Percentiles rank a stretch among this genome's conserved stretches.
Evolutionary conservation across 1,284 basidiomycete genomes (phyloP).

Genomic region (Phaffia rhodozyma): DNA sequence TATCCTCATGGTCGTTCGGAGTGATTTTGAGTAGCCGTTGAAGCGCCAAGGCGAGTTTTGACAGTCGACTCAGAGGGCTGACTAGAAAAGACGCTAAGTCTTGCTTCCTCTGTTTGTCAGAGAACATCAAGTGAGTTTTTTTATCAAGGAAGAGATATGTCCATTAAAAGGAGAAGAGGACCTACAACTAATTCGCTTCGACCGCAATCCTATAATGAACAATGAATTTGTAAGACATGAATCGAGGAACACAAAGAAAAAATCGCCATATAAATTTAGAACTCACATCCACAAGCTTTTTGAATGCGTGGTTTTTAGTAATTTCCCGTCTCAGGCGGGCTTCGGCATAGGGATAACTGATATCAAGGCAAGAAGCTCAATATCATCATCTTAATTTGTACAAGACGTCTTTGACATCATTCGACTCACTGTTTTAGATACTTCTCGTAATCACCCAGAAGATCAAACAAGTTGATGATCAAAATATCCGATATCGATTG

Average conservation of each 20-base stretch:
- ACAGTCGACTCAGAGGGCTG: slow-evolving; percentile 14
- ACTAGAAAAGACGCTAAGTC: slow-evolving; percentile 14
- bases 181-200: not conserved
- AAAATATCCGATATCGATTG: slow-evolving; percentile 13
- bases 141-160: not conserved
- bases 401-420: too few species aligned
- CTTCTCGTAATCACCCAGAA: slow-evolving; percentile 10
- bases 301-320: not conserved
- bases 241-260: not conserved
- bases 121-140: not conserved
- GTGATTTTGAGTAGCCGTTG: slow-evolving; percentile 10
- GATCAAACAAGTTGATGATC: slow-evolving; percentile 7
- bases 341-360: slow-evolving; percentile 16
- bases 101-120: slow-evolving; percentile 8
- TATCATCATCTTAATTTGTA: too few species aligned
- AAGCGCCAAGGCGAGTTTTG: slow-evolving; percentile 13
- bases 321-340: slow-evolving; percentile 13
- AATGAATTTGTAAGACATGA: not conserved
- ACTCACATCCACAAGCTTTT: slow-evolving; percentile 2
- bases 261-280: not conserved
- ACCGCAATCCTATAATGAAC: not conserved
- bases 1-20: slow-evolving; percentile 11
- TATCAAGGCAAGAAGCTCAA: not conserved
- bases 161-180: not conserved
- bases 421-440: slow-evolving; percentile 17